These are phyloP conservation scores for Lagenidium sp. DNA, from an alignment of 352 stramenopile genomes.

Conservation along the genomic window DNA sequence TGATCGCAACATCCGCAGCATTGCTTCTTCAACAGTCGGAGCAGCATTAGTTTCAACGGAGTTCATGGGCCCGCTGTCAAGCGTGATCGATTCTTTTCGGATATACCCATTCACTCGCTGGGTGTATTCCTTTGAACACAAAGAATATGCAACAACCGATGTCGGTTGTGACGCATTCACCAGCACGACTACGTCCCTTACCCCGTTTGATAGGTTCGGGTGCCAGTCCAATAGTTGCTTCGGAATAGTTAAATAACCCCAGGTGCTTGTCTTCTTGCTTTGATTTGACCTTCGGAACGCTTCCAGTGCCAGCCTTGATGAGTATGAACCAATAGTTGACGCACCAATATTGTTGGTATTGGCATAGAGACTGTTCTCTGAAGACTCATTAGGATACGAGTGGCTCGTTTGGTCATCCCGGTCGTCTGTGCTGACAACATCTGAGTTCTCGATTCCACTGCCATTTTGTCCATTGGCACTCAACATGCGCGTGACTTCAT, in stretches of 20 bases:
- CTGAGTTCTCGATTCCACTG: constrained; percentile 27
- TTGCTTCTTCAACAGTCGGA: constrained; percentile 13
- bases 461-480: constrained; percentile 15
- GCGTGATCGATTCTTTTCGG: constrained; percentile 34
- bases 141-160: constrained; percentile 77
- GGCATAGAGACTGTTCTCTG: constrained; percentile 24
- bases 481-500: constrained; percentile 71
- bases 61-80: constrained; percentile 22
- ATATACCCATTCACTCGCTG: constrained; percentile 70
- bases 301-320: constrained; percentile 50
- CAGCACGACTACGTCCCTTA: constrained; percentile 63
- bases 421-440: constrained; percentile 56
- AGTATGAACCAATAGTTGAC: constrained; percentile 56
- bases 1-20: constrained; percentile 63
- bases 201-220: constrained; percentile 57
- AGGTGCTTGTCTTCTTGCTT: constrained; percentile 37
- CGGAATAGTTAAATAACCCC: constrained; percentile 67
- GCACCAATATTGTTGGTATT: constrained; percentile 25
- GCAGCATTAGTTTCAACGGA: constrained; percentile 11
- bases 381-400: constrained; percentile 57
- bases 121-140: constrained; percentile 79
- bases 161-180: constrained; percentile 77
- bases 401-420: constrained; percentile 52
- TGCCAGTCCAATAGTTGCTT: constrained; percentile 78
- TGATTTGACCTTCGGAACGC: constrained; percentile 56